These are phyloP conservation scores for Neopestalotiopsis sp. DNA, from an alignment of 2,329 filamentous ascomycete genomes.

Conservation along the genomic window DNA sequence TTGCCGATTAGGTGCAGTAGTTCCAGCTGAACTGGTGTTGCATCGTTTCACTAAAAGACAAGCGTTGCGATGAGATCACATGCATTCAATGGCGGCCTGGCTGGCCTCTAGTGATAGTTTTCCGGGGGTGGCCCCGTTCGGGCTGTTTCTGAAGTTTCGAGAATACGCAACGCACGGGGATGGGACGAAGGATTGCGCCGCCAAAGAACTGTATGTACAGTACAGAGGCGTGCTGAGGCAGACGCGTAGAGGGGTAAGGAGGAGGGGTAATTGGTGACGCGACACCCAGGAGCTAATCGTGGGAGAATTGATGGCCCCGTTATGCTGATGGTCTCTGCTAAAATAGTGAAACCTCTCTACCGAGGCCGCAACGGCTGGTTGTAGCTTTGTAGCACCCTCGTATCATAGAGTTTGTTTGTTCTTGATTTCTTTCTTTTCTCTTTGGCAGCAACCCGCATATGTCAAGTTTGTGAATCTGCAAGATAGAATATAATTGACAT, in stretches of 20 bases:
- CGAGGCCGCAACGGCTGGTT: neutral
- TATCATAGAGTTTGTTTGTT: neutral
- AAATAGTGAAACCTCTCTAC: slow-evolving; percentile 1
- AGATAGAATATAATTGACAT: neutral
- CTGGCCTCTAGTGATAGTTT: neutral
- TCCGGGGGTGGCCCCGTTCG: neutral
- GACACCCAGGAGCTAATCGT: slow-evolving; percentile 18
- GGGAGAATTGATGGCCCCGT: neutral
- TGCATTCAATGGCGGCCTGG: neutral
- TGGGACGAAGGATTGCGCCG: neutral
- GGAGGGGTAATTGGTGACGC: slow-evolving; percentile 18
- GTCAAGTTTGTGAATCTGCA: neutral
- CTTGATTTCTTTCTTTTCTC: neutral
- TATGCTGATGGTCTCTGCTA: neutral
- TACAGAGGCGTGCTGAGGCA: neutral
- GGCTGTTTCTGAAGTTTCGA: neutral
- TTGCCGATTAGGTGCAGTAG: neutral
- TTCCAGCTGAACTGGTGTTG: neutral
- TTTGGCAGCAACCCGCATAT: neutral
- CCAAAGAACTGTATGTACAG: neutral
- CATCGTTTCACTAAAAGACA: slow-evolving; percentile 18
- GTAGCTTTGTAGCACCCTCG: neutral
- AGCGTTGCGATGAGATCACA: slow-evolving; percentile 16
- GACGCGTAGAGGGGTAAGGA: slow-evolving; percentile 32
- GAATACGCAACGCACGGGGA: neutral